These are phyloP conservation scores for Lactarius hengduanensis DNA, from an alignment of 768 basidiomycete species.

Conservation along the genomic window DNA sequence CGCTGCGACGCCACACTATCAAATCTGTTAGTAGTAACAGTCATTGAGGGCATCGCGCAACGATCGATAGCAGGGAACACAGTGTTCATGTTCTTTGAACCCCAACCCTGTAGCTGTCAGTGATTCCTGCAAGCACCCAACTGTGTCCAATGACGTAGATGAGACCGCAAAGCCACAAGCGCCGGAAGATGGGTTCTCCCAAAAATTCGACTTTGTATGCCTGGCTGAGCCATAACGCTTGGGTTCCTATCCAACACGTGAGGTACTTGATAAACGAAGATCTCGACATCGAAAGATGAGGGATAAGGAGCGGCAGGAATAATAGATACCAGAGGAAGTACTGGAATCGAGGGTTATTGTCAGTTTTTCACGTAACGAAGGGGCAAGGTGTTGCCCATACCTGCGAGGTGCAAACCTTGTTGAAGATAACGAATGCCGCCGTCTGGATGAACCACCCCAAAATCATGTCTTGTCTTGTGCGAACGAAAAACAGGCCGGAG, in stretches of 20 bases:
- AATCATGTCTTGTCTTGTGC: conserved; percentile 55
- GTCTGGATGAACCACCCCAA: conserved; percentile 95
- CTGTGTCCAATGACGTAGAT: conserved; percentile 72
- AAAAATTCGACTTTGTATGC: conserved; percentile 91
- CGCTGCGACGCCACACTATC: not conserved
- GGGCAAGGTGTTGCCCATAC: conserved; percentile 42
- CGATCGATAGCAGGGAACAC: not conserved
- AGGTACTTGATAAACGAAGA: conserved; percentile 42
- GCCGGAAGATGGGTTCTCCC: conserved; percentile 67
- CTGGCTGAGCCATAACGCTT: conserved; percentile 87
- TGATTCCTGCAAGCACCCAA: conserved; percentile 72
- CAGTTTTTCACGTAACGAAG: conserved; percentile 4
- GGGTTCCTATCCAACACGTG: conserved; percentile 69
- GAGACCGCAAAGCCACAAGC: conserved; percentile 77
- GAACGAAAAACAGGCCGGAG: conserved; percentile 70
- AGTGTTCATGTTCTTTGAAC: not conserved
- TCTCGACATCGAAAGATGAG: conserved; percentile 55
- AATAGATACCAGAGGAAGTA: conserved; percentile 98
- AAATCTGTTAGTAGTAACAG: not conserved
- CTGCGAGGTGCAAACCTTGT: conserved; percentile 98
- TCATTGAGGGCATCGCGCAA: not conserved
- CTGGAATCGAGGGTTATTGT: conserved; percentile 40
- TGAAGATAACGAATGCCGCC: conserved; percentile 87
- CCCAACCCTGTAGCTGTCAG: conserved; percentile 44
- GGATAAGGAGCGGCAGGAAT: conserved; percentile 79